These are phyloP conservation scores for Rhodomyrtus psidioides DNA, from an alignment of 441 rosid genomes.

Conservation along the genomic window DNA sequence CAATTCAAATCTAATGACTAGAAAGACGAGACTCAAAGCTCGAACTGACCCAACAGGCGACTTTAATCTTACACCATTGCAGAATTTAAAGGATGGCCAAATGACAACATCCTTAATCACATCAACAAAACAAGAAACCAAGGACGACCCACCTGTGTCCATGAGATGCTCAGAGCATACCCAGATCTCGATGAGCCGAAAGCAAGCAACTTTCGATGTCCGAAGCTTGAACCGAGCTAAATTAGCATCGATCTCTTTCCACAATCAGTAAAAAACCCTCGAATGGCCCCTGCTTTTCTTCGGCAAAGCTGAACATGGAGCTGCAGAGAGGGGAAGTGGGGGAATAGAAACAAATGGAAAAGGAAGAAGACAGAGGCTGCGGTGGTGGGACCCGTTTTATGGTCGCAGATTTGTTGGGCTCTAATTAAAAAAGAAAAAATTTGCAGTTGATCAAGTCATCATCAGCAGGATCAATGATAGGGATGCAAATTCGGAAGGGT, in stretches of 20 bases:
- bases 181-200: constrained; percentile 25
- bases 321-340: constrained; percentile 1
- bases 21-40: background rate
- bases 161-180: constrained; percentile 4
- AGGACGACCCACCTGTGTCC: background rate
- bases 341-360: background rate
- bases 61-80: background rate
- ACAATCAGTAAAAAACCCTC: constrained; percentile 4
- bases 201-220: background rate
- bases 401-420: constrained; percentile 36
- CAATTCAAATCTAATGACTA: background rate
- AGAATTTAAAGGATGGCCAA: background rate
- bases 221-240: constrained; percentile 6
- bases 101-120: background rate
- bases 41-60: background rate
- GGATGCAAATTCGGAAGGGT: background rate
- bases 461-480: background rate
- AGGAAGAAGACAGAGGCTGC: background rate
- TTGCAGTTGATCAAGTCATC: background rate
- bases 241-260: constrained; percentile 9
- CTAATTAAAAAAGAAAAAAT: constrained; percentile 6
- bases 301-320: constrained; percentile 15
- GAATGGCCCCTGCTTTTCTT: constrained; percentile 7
- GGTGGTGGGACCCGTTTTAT: constrained; percentile 17
- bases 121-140: background rate